Percentiles rank a stretch among this genome's conserved stretches.
These are phyloP conservation scores for Meira miltonrushii DNA, from an alignment of 1,284 basidiomycete genomes.

Conservation along the genomic window DNA sequence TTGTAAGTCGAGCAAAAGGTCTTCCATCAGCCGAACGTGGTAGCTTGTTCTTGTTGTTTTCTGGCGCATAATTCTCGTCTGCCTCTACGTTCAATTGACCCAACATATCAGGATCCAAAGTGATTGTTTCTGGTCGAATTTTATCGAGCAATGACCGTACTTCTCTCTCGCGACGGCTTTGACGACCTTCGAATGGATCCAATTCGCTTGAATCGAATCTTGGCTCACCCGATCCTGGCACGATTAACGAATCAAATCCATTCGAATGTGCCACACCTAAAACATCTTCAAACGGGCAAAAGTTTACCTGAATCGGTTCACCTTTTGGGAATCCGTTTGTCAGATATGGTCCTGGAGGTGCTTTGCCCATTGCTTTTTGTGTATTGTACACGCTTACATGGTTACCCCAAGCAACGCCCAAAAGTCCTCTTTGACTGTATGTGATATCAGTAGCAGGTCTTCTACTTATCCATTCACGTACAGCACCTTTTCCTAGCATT, in stretches of 20 bases:
- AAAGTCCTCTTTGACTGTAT: conserved; percentile 67
- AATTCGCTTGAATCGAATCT: conserved; percentile 91
- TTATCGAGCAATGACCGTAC: conserved; percentile 87
- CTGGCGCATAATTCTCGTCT: conserved; percentile 66
- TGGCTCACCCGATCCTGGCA: conserved; percentile 87
- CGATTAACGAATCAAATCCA: conserved; percentile 77
- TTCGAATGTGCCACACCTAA: conserved; percentile 67
- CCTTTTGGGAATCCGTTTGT: conserved; percentile 51
- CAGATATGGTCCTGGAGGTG: conserved; percentile 58
- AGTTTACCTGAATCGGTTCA: conserved; percentile 65
- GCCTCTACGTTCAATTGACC: conserved; percentile 55
- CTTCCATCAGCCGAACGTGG: conserved; percentile 34
- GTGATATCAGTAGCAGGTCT: conserved; percentile 51
- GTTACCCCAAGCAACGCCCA: conserved; percentile 73
- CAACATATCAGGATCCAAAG: conserved; percentile 73
- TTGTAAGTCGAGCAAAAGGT: conserved; percentile 40
- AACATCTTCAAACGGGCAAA: conserved; percentile 84
- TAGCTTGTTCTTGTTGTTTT: conserved; percentile 56
- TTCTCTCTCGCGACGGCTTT: conserved; percentile 78
- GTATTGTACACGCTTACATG: conserved; percentile 65
- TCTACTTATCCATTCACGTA: conserved; percentile 73
- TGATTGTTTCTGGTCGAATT: conserved; percentile 90
- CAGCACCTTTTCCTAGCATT: conserved; percentile 77
- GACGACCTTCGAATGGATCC: conserved; percentile 87
- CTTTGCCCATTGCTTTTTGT: conserved; percentile 26